phyloP scores from a whole-genome alignment of 345 rosid genomes.

The Salix arbutifolia region DNA sequence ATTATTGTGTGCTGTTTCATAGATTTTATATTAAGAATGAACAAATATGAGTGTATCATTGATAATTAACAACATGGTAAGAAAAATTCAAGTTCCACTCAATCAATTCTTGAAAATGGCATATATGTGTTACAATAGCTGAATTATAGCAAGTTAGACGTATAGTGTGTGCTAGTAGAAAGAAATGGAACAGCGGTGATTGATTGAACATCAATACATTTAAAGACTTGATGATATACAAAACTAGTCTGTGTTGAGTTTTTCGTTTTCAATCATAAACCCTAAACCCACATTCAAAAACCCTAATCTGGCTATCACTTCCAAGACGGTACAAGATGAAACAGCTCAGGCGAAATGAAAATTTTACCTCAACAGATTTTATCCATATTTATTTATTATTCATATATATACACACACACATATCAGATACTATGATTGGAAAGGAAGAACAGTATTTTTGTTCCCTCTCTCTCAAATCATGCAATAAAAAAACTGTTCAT shows the following conservation, averaged over 20 bases:
- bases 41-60: background rate
- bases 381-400: slow-evolving; percentile 17
- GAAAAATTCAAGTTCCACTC: background rate
- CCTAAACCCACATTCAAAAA: slow-evolving; percentile 33
- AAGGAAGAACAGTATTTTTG: background rate
- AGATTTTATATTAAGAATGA: background rate
- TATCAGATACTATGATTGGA: slow-evolving; percentile 17
- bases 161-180: background rate
- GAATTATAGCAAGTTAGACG: background rate
- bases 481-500: slow-evolving; percentile 28
- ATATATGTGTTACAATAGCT: background rate
- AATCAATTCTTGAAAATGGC: background rate
- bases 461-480: slow-evolving; percentile 33
- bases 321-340: too few relatives aligned
- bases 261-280: slow-evolving; percentile 12
- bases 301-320: slow-evolving; percentile 29
- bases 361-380: slow-evolving; percentile 2
- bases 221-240: background rate
- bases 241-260: background rate
- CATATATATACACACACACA: background rate
- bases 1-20: background rate
- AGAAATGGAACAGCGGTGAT: background rate
- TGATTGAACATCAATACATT: background rate
- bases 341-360: background rate
- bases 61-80: background rate